Evolutionary conservation across 345 rosid species (phyloP).

Genomic region (Gossypium bickii): DNA sequence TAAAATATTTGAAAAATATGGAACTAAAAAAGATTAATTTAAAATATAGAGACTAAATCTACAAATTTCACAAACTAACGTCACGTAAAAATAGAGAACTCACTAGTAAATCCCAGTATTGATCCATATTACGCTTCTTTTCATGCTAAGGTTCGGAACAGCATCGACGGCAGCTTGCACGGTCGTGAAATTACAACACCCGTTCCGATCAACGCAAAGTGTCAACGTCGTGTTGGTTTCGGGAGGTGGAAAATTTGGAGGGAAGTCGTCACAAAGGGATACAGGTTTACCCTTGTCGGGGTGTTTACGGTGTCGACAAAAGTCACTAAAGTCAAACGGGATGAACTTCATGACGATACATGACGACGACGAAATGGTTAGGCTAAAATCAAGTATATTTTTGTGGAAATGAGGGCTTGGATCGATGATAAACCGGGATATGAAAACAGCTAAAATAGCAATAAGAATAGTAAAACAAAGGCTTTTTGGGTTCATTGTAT

Average conservation of each 20-base stretch:
- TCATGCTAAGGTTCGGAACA: constrained; percentile 46
- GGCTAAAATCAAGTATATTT: constrained; percentile 14
- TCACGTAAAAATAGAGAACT: constrained; percentile 11
- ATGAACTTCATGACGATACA: constrained; percentile 9
- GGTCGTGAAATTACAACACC: constrained; percentile 82
- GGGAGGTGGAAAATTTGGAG: constrained; percentile 53
- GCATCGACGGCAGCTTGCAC: constrained; percentile 80
- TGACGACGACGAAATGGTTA: neutral
- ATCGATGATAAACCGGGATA: constrained; percentile 30
- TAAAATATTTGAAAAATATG: too few relatives aligned
- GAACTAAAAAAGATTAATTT: too few relatives aligned
- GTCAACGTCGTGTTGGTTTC: constrained; percentile 61
- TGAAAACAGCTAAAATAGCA: constrained; percentile 38
- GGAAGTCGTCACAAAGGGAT: constrained; percentile 70
- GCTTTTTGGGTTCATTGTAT: constrained; percentile 32
- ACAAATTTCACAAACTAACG: neutral
- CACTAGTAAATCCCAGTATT: constrained; percentile 85
- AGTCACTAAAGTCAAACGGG: neutral
- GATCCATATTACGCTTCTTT: constrained; percentile 67
- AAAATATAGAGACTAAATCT: too few relatives aligned
- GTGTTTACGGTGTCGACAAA: constrained; percentile 24
- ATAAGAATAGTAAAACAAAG: constrained; percentile 29
- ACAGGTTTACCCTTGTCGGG: constrained; percentile 18
- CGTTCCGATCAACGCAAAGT: constrained; percentile 70
- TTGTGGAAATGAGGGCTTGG: constrained; percentile 14